Base-by-base conservation (phyloP, 2,329 filamentous ascomycete species). In the Fusarium falciforme region DNA sequence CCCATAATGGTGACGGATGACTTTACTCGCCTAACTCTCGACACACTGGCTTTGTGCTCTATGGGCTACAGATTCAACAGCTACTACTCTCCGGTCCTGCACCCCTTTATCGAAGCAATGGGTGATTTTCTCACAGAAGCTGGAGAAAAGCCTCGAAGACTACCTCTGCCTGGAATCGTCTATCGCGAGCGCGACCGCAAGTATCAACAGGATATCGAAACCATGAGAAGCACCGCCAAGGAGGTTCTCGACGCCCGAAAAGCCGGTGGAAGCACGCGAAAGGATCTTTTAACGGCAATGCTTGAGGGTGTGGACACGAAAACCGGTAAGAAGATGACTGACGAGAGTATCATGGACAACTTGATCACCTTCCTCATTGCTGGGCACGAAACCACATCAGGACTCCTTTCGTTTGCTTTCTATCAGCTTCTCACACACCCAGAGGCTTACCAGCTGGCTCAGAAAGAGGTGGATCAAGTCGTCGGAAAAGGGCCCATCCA, bases 321-420 rank as follows among this genome's bases (percentile, higher is more conserved):
- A 81, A 93, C 92, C 4, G 91, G 92, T 11, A 84, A 90, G 73
- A 87, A 86, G n/a, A 84, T 94, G 77, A 87, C 84, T 1, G 90
- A 93, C 68, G 84, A 87, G 14, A 88, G 85, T 61, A 92, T 94
- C 73, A 87, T 89, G 22, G 86, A 92, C 78, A 93, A 94, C 73
- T 89, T 94, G 82, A 90, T 93, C 66, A 94, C 92, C 0, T 93
- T 94, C 72, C 80, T 94, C 14, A 90, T 92, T 74, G 91, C 91
- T 49, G 90, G 91, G 5, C 92, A 93, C 73, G 92, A 94, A 75
- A 94, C 93, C 0, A 92, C 92, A 0, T 89, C 90, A 3, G 55
- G 55, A 0, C 55, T 59, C 0, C 33, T 59, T n/a, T 59, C 55
- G 2, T 59, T 59, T 4, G 55, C 55, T 5, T 59, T 59, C 35